Evolutionary conservation across 768 basidiomycete species (phyloP).

Genomic region (Russula abietina): DNA sequence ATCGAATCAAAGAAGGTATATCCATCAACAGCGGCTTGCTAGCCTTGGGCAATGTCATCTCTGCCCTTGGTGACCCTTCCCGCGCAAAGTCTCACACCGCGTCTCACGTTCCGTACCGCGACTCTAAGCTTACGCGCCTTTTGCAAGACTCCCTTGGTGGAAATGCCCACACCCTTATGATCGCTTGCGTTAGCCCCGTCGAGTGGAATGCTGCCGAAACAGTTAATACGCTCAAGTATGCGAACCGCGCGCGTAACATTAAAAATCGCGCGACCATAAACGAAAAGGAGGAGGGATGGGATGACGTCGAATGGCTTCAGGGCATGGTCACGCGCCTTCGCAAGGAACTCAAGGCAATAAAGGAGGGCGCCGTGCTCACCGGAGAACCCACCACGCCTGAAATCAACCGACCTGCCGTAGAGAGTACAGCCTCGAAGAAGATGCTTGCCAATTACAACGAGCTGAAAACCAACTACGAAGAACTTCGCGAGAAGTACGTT

Average conservation of each 20-base stretch:
- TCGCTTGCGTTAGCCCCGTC: conserved; percentile 93
- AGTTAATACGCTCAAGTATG: conserved; percentile 92
- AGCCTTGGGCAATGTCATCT: conserved; percentile 97
- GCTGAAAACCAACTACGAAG: conserved; percentile 80
- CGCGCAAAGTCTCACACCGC: conserved; percentile 78
- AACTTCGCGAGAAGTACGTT: conserved; percentile 75
- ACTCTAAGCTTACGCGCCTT: conserved; percentile 94
- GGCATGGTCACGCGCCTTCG: conserved; percentile 76
- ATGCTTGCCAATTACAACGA: conserved; percentile 76
- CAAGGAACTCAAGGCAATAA: conserved; percentile 77
- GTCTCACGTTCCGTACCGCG: conserved; percentile 93
- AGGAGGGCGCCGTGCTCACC: conserved; percentile 49
- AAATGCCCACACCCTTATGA: conserved; percentile 97
- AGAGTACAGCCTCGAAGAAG: conserved; percentile 57
- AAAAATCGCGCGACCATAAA: conserved; percentile 90
- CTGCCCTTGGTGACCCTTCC: conserved; percentile 90
- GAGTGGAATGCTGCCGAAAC: conserved; percentile 96
- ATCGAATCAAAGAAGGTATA: conserved; percentile 97
- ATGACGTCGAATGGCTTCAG: conserved; percentile 95
- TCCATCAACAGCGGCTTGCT: conserved; percentile 96
- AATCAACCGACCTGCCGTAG: conserved; percentile 1
- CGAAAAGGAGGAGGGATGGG: conserved; percentile 97
- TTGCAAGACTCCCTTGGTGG: conserved; percentile 96
- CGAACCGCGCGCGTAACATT: conserved; percentile 94
- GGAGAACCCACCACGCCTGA: conserved; percentile 21